Percentiles rank a stretch among this genome's conserved stretches.
Conservation (phyloP, 2,329 filamentous ascomycete species). For the Cadophora malorum region DNA sequence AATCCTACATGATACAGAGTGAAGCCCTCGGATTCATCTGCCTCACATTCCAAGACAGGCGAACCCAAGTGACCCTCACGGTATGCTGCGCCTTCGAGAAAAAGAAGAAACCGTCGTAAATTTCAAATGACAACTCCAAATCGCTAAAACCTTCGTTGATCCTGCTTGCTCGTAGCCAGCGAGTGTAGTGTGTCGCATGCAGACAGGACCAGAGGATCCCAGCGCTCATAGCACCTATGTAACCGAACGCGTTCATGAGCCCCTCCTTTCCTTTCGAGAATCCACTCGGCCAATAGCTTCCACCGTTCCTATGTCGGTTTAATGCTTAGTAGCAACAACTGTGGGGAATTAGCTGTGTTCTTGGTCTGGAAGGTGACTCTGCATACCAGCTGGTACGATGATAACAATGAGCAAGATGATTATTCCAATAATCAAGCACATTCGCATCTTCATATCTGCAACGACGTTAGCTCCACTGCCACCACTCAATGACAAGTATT, state of each 20-base stretch:
- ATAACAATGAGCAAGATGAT: constrained; percentile 92
- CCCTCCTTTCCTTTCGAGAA: constrained; percentile 10
- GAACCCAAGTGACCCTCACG: constrained; percentile 30
- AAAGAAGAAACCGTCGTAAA: constrained; percentile 40
- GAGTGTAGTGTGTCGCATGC: constrained; percentile 44
- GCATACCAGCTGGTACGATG: constrained; percentile 87
- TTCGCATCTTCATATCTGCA: constrained; percentile 98
- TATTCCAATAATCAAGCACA: constrained; percentile 91
- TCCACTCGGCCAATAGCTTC: constrained; percentile 6
- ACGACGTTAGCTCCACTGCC: constrained; percentile 24
- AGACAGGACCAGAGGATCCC: constrained; percentile 46
- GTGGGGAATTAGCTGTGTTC: constrained; percentile 38
- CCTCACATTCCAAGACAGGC: constrained; percentile 26
- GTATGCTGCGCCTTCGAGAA: constrained; percentile 41
- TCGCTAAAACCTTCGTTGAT: constrained; percentile 46
- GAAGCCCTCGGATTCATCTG: constrained; percentile 27
- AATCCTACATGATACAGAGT: constrained; percentile 44
- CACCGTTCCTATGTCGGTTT: constrained; percentile 38
- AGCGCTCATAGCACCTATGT: constrained; percentile 36
- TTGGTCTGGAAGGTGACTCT: not conserved
- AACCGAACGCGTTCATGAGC: constrained; percentile 23
- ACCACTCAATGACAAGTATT: not conserved
- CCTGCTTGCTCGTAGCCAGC: constrained; percentile 47
- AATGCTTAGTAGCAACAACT: constrained; percentile 54
- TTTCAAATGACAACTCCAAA: constrained; percentile 48